phyloP scores from a whole-genome alignment of 163 green algal genomes.

The Prototheca stagnorum region DNA sequence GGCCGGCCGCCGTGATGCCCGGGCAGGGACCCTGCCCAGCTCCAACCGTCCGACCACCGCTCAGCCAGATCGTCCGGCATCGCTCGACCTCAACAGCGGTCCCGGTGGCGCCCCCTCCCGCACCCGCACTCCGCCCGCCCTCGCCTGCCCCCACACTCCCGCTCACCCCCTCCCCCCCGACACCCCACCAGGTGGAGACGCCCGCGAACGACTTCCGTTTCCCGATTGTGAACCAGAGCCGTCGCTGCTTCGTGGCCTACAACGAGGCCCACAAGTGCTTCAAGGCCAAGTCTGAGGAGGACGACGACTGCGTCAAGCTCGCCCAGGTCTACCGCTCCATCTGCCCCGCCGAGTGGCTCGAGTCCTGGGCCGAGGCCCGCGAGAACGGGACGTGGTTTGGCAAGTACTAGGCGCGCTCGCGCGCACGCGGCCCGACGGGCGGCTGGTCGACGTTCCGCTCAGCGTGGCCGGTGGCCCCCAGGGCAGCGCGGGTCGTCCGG shows the following conservation, averaged over 20 bases:
- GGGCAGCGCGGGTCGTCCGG: too few species aligned
- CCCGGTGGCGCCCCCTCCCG: too few species aligned
- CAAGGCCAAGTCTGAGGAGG: neutral
- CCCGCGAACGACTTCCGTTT: constrained; percentile 61
- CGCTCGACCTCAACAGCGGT: too few species aligned
- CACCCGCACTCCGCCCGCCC: too few species aligned
- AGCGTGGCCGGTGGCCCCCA: neutral
- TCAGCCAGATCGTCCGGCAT: too few species aligned
- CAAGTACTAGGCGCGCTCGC: constrained; percentile 2
- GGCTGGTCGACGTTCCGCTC: too few species aligned
- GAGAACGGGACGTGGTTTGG: constrained; percentile 4
- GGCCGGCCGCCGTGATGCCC: too few species aligned
- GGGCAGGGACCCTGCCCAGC: too few species aligned
- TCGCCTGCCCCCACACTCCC: too few species aligned
- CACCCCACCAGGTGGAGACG: neutral
- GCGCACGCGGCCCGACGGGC: too few species aligned
- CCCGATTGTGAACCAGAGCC: constrained; percentile 61
- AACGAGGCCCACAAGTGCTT: constrained; percentile 4
- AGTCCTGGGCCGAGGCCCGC: constrained; percentile 1
- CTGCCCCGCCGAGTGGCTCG: constrained; percentile 7
- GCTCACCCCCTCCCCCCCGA: too few species aligned
- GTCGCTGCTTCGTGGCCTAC: constrained; percentile 50
- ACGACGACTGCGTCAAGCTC: neutral
- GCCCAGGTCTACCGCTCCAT: constrained; percentile 8
- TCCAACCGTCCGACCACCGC: too few species aligned